Percentiles rank a stretch among this genome's conserved stretches.
phyloP scores from a whole-genome alignment of 2,329 filamentous ascomycete genomes.

The Fusarium dimerum region DNA sequence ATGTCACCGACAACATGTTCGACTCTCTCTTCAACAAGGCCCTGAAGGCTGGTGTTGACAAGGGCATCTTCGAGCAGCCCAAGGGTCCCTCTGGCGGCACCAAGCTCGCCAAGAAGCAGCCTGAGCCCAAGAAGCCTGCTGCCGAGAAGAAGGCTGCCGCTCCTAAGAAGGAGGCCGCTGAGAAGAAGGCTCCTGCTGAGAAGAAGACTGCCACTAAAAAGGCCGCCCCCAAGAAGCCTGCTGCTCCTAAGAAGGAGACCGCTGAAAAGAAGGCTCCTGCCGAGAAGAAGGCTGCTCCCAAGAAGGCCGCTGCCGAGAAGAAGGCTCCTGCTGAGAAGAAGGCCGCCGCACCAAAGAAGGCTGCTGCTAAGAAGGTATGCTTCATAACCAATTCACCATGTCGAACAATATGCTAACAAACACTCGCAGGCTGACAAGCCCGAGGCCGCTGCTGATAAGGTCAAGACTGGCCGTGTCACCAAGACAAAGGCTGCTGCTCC shows the following conservation, averaged over 20 bases:
- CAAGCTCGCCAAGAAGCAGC: constrained; percentile 84
- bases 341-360: constrained; percentile 15
- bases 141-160: constrained; percentile 33
- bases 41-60: constrained; percentile 78
- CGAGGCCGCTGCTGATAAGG: constrained; percentile 33
- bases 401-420: not conserved
- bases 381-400: not conserved
- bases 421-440: not conserved
- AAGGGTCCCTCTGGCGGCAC: constrained; percentile 90
- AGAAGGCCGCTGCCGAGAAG: constrained; percentile 38
- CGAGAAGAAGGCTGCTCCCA: constrained; percentile 33
- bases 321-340: constrained; percentile 42
- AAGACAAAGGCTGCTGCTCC: constrained; percentile 6
- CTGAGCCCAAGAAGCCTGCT: constrained; percentile 35
- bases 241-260: constrained; percentile 39
- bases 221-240: constrained; percentile 47
- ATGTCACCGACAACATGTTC: constrained; percentile 57
- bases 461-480: constrained; percentile 28
- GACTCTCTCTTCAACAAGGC: constrained; percentile 83
- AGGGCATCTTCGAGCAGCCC: constrained; percentile 83
- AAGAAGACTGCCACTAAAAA: constrained; percentile 36
- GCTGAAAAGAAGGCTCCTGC: constrained; percentile 21
- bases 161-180: constrained; percentile 33
- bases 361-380: not conserved
- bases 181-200: constrained; percentile 30